These are phyloP conservation scores for Dictyostelium capitatum DNA, from an alignment of 78 protist species.

Conservation along the genomic window DNA sequence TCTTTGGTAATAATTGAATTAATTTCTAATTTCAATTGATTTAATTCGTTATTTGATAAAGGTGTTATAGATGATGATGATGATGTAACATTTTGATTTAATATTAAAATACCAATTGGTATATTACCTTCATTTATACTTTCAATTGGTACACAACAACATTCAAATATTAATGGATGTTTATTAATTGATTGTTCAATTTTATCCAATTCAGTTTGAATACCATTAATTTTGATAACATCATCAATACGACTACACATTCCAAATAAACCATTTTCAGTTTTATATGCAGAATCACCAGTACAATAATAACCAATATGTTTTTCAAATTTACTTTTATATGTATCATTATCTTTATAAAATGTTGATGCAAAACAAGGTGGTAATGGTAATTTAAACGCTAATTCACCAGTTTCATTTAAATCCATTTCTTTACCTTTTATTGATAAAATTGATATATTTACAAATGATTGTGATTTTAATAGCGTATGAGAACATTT, in stretches of 20 bases:
- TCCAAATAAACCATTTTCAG: slow-evolving; percentile 71
- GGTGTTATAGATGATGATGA: too few relatives aligned
- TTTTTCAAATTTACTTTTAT: slow-evolving; percentile 7
- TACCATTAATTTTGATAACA: slow-evolving; percentile 92
- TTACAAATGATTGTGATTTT: neutral
- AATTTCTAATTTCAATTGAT: neutral
- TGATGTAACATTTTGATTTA: neutral
- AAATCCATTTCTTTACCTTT: neutral
- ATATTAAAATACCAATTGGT: neutral
- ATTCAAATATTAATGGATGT: slow-evolving; percentile 60
- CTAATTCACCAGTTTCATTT: slow-evolving; percentile 63
- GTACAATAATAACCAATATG: slow-evolving; percentile 75
- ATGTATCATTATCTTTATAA: slow-evolving; percentile 70
- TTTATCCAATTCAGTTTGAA: slow-evolving; percentile 81
- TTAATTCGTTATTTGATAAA: neutral
- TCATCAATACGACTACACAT: slow-evolving; percentile 91
- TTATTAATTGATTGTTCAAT: slow-evolving; percentile 90
- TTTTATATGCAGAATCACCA: slow-evolving; percentile 87
- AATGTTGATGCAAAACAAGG: slow-evolving; percentile 79
- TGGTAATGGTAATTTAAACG: slow-evolving; percentile 85
- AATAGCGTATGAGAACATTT: neutral
- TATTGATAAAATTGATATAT: neutral
- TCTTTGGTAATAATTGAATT: neutral
- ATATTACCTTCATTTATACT: neutral
- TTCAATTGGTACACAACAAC: neutral